phyloP scores from a whole-genome alignment of 345 rosid genomes.

The Acer yangbiense region DNA sequence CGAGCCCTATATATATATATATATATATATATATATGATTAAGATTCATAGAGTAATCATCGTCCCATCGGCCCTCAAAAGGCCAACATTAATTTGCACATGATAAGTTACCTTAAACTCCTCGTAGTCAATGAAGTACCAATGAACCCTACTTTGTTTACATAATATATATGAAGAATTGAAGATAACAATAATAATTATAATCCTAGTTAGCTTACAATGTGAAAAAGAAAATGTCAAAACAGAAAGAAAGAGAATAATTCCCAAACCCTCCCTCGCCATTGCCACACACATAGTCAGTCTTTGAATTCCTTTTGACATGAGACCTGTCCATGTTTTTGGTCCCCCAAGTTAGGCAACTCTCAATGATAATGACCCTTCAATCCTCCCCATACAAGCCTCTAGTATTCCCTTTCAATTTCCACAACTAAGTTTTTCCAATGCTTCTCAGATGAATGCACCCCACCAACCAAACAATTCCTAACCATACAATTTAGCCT shows the following conservation, averaged over 20 bases:
- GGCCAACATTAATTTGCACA: background rate
- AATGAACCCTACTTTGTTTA: background rate
- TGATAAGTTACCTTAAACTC: background rate
- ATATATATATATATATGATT: too few relatives aligned
- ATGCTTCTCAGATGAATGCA: background rate
- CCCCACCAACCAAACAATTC: conserved; percentile 13
- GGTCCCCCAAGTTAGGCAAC: conserved; percentile 48
- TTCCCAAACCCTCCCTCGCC: background rate
- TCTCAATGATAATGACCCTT: conserved; percentile 41
- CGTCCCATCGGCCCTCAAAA: background rate
- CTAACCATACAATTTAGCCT: background rate
- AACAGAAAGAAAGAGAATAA: background rate
- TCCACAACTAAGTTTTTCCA: conserved; percentile 1
- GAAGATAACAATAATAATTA: background rate
- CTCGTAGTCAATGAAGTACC: background rate
- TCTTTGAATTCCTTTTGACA: background rate
- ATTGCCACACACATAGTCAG: background rate
- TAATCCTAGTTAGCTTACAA: background rate
- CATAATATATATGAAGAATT: background rate
- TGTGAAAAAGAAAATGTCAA: background rate
- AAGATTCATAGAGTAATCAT: too few relatives aligned
- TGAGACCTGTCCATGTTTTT: conserved; percentile 14
- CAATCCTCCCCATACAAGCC: conserved; percentile 16
- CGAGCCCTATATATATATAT: too few relatives aligned
- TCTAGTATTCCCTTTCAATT: conserved; percentile 6